Evolutionary conservation across 192 early-diverging fungal species (phyloP).

Genomic region (Coemansia biformis): DNA sequence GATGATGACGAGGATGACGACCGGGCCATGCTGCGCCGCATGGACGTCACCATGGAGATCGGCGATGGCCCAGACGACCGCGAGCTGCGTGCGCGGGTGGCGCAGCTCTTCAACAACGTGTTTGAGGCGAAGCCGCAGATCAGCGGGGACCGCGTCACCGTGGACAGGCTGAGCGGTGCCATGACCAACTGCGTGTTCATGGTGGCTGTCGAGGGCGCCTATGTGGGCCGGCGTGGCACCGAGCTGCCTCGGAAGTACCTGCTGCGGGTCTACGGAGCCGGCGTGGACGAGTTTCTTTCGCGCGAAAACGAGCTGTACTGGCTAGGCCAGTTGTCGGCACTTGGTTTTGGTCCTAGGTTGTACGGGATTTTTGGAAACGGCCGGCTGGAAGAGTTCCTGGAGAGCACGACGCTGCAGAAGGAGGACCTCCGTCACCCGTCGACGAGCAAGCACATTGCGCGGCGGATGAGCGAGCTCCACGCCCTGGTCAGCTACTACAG

Average conservation of each 20-base stretch:
- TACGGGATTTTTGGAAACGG: slow-evolving; percentile 79
- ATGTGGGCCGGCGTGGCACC: too few relatives aligned
- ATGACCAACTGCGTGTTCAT: slow-evolving; percentile 63
- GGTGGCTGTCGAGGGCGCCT: slow-evolving; percentile 10
- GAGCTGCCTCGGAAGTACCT: slow-evolving; percentile 47
- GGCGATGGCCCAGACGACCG: slow-evolving; percentile 14
- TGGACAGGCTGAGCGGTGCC: slow-evolving; percentile 60
- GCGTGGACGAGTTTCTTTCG: slow-evolving; percentile 71
- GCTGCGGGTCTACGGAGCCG: slow-evolving; percentile 75
- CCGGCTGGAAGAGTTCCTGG: slow-evolving; percentile 77
- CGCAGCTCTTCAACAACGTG: slow-evolving; percentile 27
- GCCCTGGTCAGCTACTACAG: slow-evolving; percentile 62
- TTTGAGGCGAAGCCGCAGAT: slow-evolving; percentile 21
- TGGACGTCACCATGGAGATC: slow-evolving; percentile 33
- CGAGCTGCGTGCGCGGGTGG: slow-evolving; percentile 19
- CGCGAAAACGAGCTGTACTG: slow-evolving; percentile 77
- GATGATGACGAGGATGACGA: slow-evolving; percentile 6
- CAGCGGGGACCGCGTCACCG: slow-evolving; percentile 12
- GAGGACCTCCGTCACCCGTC: slow-evolving; percentile 61
- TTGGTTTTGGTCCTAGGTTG: slow-evolving; percentile 70
- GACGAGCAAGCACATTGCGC: slow-evolving; percentile 67
- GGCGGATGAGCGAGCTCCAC: slow-evolving; percentile 67
- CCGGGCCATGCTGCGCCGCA: slow-evolving; percentile 10
- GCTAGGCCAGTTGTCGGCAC: slow-evolving; percentile 61
- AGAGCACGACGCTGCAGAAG: slow-evolving; percentile 64